A percentile compares a stretch with the other conserved stretches of the same genome.
Evolutionary conservation across 2,329 filamentous ascomycete genomes (phyloP).

Genomic region (Thermoascus crustaceus): DNA sequence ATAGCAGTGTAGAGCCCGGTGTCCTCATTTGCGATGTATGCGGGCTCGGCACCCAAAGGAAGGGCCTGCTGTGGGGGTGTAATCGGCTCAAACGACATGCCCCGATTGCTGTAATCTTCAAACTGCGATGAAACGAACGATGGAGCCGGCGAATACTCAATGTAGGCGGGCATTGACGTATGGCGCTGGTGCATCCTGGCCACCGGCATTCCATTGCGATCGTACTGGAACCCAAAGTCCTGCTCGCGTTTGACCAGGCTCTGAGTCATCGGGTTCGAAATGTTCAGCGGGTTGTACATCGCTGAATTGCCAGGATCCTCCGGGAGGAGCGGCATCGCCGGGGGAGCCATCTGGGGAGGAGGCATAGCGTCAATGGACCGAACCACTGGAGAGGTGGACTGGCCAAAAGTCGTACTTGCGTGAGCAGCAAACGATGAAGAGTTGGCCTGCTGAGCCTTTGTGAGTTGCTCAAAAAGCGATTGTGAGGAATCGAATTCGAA

Average conservation of each 20-base stretch:
- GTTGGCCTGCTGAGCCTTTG: slow-evolving; percentile 97
- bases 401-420: slow-evolving; percentile 54
- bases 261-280: slow-evolving; percentile 61
- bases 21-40: slow-evolving; percentile 97
- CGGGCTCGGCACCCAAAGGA: slow-evolving; percentile 74
- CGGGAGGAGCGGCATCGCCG: slow-evolving; percentile 48
- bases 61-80: slow-evolving; percentile 89
- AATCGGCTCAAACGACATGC: slow-evolving; percentile 91
- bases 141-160: slow-evolving; percentile 95
- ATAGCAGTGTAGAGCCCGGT: slow-evolving; percentile 93
- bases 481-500: slow-evolving; percentile 99
- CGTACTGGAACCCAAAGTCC: slow-evolving; percentile 78
- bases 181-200: slow-evolving; percentile 81
- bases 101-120: slow-evolving; percentile 94
- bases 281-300: slow-evolving; percentile 63
- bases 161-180: slow-evolving; percentile 96
- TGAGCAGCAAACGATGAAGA: slow-evolving; percentile 91
- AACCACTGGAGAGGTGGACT: slow-evolving; percentile 82
- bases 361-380: slow-evolving; percentile 86
- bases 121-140: slow-evolving; percentile 98
- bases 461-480: slow-evolving; percentile 97
- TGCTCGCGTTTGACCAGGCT: slow-evolving; percentile 79
- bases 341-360: slow-evolving; percentile 73
- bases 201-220: slow-evolving; percentile 82
- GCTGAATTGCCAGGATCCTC: slow-evolving; percentile 58